A percentile compares a stretch with the other conserved stretches of the same genome.
These are phyloP conservation scores for Fragaria nilgerrensis DNA, from an alignment of 306 rosid genomes.

Conservation along the genomic window DNA sequence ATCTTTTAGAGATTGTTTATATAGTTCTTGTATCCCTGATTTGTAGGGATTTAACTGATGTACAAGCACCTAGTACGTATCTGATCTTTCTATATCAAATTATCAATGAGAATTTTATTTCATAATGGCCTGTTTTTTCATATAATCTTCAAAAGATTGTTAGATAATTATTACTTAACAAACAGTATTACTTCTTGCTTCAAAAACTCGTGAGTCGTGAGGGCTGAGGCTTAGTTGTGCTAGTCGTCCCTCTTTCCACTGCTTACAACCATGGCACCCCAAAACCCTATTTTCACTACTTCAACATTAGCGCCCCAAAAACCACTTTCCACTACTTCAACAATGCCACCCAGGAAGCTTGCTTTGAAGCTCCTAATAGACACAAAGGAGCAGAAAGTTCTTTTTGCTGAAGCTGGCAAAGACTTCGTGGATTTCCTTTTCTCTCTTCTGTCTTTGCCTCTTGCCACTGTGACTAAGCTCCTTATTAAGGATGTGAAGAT, in stretches of 20 bases:
- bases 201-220: no score
- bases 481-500: background rate
- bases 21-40: no score
- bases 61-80: no score
- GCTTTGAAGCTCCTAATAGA: constrained; percentile 13
- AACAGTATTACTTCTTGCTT: no score
- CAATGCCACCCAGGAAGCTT: background rate
- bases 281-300: background rate
- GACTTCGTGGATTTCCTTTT: constrained; percentile 29
- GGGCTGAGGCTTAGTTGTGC: background rate
- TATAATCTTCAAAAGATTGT: no score
- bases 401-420: constrained; percentile 22
- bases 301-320: background rate
- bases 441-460: constrained; percentile 6
- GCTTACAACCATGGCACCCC: background rate
- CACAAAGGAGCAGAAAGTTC: background rate
- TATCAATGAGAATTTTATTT: no score
- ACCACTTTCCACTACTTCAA: background rate
- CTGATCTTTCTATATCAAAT: no score
- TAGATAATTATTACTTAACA: no score
- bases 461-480: constrained; percentile 11
- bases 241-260: background rate
- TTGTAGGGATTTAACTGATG: no score
- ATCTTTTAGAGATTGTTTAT: no score
- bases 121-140: no score